Percentiles rank a stretch among this genome's conserved stretches.
These are phyloP conservation scores for Lepraria neglecta DNA, from an alignment of 495 filamentous ascomycete species.

Conservation along the genomic window DNA sequence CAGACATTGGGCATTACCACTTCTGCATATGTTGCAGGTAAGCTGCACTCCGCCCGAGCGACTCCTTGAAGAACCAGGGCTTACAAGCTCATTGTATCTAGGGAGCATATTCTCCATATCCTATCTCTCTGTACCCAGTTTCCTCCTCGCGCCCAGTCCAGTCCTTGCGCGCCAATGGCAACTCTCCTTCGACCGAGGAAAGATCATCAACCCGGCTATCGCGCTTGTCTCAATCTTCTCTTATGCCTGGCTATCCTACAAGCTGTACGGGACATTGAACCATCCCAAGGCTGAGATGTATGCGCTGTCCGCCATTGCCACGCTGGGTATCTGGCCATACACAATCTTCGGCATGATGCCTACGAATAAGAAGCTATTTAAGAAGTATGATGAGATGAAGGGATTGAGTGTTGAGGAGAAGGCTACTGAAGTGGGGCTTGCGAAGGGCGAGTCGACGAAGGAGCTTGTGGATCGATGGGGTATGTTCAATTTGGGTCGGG, in stretches of 20 bases:
- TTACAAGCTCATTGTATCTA: background rate
- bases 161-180: conserved; percentile 49
- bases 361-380: conserved; percentile 40
- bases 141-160: conserved; percentile 47
- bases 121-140: conserved; percentile 40
- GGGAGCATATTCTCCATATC: conserved; percentile 41
- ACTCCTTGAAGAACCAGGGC: background rate
- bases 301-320: conserved; percentile 37
- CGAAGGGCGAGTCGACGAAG: conserved; percentile 38
- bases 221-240: conserved; percentile 31
- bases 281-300: conserved; percentile 34
- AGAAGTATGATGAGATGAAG: conserved; percentile 32
- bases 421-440: conserved; percentile 32
- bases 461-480: conserved; percentile 50
- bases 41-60: background rate
- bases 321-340: conserved; percentile 45
- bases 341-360: conserved; percentile 40
- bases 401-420: conserved; percentile 26
- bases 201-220: conserved; percentile 31
- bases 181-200: conserved; percentile 33
- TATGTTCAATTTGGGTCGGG: conserved; percentile 46
- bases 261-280: conserved; percentile 21
- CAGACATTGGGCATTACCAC: conserved; percentile 45
- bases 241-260: conserved; percentile 44
- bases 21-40: conserved; percentile 37